Conservation (phyloP, 352 stramenopile species). For the Phytophthora europaea region DNA sequence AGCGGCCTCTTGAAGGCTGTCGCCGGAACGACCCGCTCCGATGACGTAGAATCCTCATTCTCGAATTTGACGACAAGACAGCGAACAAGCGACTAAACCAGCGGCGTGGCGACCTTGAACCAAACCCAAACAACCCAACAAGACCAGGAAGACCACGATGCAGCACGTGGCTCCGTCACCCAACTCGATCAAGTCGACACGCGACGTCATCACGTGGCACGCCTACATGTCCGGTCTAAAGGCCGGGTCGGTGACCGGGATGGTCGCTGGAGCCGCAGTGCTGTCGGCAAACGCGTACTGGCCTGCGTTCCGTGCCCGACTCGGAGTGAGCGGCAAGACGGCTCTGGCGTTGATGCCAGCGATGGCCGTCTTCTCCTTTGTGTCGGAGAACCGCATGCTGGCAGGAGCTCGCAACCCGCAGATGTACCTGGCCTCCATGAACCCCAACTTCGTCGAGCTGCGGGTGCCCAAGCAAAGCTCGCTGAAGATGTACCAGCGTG, state of each 20-base stretch:
- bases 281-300: slow-evolving; percentile 58
- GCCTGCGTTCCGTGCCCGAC: slow-evolving; percentile 61
- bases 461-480: slow-evolving; percentile 31
- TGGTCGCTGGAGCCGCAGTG: slow-evolving; percentile 37
- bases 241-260: slow-evolving; percentile 42
- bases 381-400: slow-evolving; percentile 59
- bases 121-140: not conserved
- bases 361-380: slow-evolving; percentile 62
- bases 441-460: slow-evolving; percentile 45
- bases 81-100: not conserved
- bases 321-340: slow-evolving; percentile 73
- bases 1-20: not conserved
- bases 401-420: slow-evolving; percentile 68
- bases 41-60: slow-evolving; percentile 7
- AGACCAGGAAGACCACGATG: slow-evolving; percentile 3
- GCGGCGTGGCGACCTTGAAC: not conserved
- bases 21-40: not conserved
- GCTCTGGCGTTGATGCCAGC: slow-evolving; percentile 61
- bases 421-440: slow-evolving; percentile 61
- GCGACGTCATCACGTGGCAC: slow-evolving; percentile 49
- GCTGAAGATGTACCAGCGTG: slow-evolving; percentile 56
- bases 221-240: slow-evolving; percentile 52
- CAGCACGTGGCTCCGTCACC: slow-evolving; percentile 6
- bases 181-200: slow-evolving; percentile 18
- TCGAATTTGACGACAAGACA: slow-evolving; percentile 5